A percentile compares a stretch with the other conserved stretches of the same genome.
phyloP scores from a whole-genome alignment of 1,284 basidiomycete genomes.

The Lignosus rhinocerotis region DNA sequence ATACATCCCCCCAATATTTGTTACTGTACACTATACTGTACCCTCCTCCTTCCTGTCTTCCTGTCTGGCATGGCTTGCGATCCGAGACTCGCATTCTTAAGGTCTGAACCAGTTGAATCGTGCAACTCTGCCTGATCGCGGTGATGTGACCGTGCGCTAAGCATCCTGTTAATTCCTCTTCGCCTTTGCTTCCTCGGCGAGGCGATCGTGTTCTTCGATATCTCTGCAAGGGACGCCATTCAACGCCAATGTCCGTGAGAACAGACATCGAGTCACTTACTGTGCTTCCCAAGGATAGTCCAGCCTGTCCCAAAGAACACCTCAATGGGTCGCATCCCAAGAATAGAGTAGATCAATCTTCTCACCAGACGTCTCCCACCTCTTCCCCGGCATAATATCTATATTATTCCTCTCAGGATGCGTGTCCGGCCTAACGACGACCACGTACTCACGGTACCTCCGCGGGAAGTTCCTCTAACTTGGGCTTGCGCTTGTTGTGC shows the following conservation, averaged over 20 bases:
- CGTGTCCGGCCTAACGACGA: neutral
- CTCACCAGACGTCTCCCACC: conserved; percentile 54
- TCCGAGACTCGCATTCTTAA: neutral
- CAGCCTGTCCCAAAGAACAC: conserved; percentile 49
- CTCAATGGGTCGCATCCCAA: conserved; percentile 7
- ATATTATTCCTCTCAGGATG: conserved; percentile 3
- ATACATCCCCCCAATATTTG: neutral
- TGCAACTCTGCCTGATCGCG: neutral
- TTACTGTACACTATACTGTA: neutral
- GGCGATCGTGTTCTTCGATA: conserved; percentile 76
- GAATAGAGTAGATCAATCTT: conserved; percentile 20
- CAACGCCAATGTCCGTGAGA: conserved; percentile 20
- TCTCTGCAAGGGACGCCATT: conserved; percentile 44
- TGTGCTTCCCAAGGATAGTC: conserved; percentile 84
- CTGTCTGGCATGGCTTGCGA: neutral
- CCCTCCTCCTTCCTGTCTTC: neutral
- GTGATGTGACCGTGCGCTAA: neutral
- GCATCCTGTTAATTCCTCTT: conserved; percentile 1
- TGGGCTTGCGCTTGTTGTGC: conserved; percentile 91
- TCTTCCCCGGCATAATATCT: conserved; percentile 74
- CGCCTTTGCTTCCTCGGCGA: conserved; percentile 40
- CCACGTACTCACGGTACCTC: conserved; percentile 56
- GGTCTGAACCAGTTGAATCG: neutral
- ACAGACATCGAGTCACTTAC: conserved; percentile 44
- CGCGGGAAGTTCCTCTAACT: conserved; percentile 71